phyloP scores from a whole-genome alignment of 169 alveolate genomes.

The Eimeria sp. region DNA sequence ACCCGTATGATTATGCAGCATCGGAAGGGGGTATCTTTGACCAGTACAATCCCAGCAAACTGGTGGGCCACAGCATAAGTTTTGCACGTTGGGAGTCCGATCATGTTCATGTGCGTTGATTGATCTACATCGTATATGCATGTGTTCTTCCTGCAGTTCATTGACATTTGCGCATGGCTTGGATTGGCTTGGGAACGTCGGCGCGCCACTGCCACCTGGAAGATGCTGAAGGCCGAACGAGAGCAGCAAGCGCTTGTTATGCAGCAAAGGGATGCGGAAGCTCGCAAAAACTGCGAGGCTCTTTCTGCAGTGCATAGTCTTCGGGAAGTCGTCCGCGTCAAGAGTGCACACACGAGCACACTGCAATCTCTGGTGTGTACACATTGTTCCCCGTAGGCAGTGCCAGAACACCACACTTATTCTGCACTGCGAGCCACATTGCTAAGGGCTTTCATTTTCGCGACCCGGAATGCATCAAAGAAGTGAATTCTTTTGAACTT shows the following conservation, averaged over 20 bases:
- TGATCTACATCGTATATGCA: neutral
- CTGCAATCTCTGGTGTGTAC: constrained; percentile 61
- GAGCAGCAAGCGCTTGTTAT: constrained; percentile 58
- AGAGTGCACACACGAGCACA: constrained; percentile 73
- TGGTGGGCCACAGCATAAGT: constrained; percentile 52
- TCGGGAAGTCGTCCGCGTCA: constrained; percentile 74
- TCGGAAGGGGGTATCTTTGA: constrained; percentile 86
- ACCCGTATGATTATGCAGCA: constrained; percentile 92
- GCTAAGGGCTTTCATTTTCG: neutral
- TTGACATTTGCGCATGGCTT: constrained; percentile 66
- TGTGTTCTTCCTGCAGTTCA: constrained; percentile 35
- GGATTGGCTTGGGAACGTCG: constrained; percentile 81
- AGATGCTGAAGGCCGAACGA: constrained; percentile 50
- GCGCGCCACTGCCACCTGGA: constrained; percentile 78
- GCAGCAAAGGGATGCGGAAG: constrained; percentile 66
- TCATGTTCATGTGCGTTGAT: neutral
- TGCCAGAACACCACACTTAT: neutral
- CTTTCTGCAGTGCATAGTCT: constrained; percentile 70
- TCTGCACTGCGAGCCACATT: neutral
- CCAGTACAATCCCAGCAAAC: constrained; percentile 86
- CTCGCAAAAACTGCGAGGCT: constrained; percentile 68
- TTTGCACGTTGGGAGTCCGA: neutral
- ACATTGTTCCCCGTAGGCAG: neutral
- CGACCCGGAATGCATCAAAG: neutral
- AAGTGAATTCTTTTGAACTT: neutral